phyloP scores from a whole-genome alignment of 2,329 filamentous ascomycete species.

The Sclerotinia glacialis region DNA sequence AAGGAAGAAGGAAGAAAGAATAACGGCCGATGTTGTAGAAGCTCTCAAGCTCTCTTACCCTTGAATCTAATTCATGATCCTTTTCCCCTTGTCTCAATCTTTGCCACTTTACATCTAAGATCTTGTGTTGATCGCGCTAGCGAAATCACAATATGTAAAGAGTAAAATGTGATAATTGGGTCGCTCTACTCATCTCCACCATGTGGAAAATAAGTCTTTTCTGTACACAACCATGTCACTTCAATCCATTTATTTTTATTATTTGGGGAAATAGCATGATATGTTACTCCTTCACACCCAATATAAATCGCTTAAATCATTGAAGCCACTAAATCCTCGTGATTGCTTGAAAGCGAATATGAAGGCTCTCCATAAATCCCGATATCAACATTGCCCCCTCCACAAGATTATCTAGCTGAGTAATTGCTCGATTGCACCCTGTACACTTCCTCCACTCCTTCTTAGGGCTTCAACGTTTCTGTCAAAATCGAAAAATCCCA shows the following conservation, averaged over 20 bases:
- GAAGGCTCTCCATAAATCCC: background rate
- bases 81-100: too few relatives aligned
- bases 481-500: conserved; percentile 98
- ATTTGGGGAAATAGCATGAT: background rate
- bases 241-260: background rate
- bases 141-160: too few relatives aligned
- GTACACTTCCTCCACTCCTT: conserved; percentile 87
- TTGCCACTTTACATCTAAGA: too few relatives aligned
- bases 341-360: conserved; percentile 1
- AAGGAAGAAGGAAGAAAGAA: too few relatives aligned
- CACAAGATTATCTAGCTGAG: conserved; percentile 40
- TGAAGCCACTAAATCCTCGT: conserved; percentile 6
- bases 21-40: too few relatives aligned
- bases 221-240: background rate
- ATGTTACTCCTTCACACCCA: conserved; percentile 8
- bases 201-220: background rate
- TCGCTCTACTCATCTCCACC: too few relatives aligned
- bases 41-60: too few relatives aligned
- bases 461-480: conserved; percentile 84
- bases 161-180: background rate
- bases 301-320: conserved; percentile 8
- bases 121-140: too few relatives aligned
- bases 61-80: too few relatives aligned
- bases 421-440: conserved; percentile 81
- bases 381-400: conserved; percentile 4